phyloP scores from a whole-genome alignment of 495 filamentous ascomycete genomes.

The Penicillium samsonianum region DNA sequence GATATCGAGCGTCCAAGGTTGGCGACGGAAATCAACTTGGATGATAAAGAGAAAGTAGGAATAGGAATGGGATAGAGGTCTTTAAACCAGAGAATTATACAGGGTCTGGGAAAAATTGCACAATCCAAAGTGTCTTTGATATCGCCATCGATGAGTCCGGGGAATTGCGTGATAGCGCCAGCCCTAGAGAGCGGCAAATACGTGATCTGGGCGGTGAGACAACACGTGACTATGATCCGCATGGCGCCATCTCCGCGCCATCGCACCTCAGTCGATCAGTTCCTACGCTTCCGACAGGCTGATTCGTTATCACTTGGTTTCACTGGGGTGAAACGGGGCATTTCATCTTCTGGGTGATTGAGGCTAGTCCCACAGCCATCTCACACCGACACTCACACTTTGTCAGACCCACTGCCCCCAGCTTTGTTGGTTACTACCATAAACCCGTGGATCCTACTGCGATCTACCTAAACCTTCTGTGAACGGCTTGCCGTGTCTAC shows the following conservation, averaged over 20 bases:
- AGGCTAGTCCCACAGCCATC: background rate
- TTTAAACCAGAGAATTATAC: background rate
- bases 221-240: constrained; percentile 6
- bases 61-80: background rate
- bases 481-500: background rate
- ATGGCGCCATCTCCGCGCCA: constrained; percentile 13
- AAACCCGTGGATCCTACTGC: background rate
- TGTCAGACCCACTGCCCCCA: constrained; percentile 3
- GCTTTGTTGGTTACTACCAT: constrained; percentile 1
- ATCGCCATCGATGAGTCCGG: constrained; percentile 9
- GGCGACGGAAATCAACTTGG: background rate
- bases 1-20: background rate
- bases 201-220: constrained; percentile 3
- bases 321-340: background rate
- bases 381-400: constrained; percentile 1
- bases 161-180: constrained; percentile 5
- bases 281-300: constrained; percentile 3
- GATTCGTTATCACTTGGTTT: background rate
- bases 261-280: constrained; percentile 2
- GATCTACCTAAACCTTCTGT: background rate
- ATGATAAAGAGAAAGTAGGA: background rate
- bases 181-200: constrained; percentile 7
- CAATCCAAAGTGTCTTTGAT: constrained; percentile 4
- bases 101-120: background rate
- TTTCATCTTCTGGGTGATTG: background rate